Base-by-base conservation (phyloP, 305 asterid genomes). In the Rubia peregrina region DNA sequence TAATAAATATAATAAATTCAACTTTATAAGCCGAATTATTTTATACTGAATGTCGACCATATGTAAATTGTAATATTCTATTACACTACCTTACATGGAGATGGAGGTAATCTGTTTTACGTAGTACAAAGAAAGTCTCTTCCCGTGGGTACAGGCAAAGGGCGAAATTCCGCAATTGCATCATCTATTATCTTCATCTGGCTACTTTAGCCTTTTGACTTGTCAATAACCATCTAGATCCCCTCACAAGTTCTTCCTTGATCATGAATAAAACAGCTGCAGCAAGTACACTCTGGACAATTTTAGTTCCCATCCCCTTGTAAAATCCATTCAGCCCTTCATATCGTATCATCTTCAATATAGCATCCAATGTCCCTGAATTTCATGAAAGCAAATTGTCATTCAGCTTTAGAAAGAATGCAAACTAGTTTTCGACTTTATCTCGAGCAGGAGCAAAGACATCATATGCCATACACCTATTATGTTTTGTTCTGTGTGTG, bases 251-350 rank as follows among this genome's bases (percentile, higher is more conserved):
- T 83, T 94, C 99, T 74, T 94, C 99, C 83, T 94, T 94, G 6
- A 94, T 89, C 99, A 89, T 91, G 89, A 94, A 94, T 67, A 94
- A 82, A 73, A 94, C 89, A 24, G 99, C 99, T 61, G 96, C 99
- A 21, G 97, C 99, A 68, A 94, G 89, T 71, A 94, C 93, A 56
- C 99, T 91, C 77, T 91, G 99, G 9, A 89, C 93, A 4, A 94
- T 88, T 81, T 94, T 94, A 9, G 98, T 94, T 76, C 96, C 79
- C 98, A 94, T 94, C 22, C 98, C 99, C 73, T 88, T 87, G 94
- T 85, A 95, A 75, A 88, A 91, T 33, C 98, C 96, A 33, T 86
- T 48, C 60, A 86, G 72, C 9, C 99, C 99, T 80, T 95, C 98
- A 12, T 95, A 81, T 3, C 72, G 89, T 74, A 90, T 83, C 93